Conservation (phyloP, 2,329 filamentous ascomycete species). For the Trichoderma guizhouense region DNA sequence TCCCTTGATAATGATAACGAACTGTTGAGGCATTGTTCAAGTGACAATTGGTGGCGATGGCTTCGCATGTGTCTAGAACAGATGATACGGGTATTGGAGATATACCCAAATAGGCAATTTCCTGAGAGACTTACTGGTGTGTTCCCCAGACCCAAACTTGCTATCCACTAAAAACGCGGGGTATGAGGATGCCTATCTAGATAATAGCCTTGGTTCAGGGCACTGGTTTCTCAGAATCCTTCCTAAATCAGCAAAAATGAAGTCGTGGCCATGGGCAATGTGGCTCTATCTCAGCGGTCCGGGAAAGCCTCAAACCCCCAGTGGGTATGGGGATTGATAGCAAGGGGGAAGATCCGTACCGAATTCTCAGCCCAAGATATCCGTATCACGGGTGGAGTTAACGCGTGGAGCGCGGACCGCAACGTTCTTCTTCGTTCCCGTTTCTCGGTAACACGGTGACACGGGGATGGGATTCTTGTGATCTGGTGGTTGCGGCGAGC, state of each 20-base stretch:
- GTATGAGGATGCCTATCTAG: slow-evolving; percentile 2
- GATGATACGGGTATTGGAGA: background rate
- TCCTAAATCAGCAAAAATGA: background rate
- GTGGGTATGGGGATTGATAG: background rate
- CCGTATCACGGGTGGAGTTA: background rate
- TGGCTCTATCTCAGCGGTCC: slow-evolving; percentile 7
- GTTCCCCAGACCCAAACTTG: background rate
- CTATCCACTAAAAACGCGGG: slow-evolving; percentile 7
- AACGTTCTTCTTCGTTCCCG: background rate
- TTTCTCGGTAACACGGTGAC: slow-evolving; percentile 2
- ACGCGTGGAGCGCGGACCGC: slow-evolving; percentile 2
- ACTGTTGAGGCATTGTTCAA: background rate
- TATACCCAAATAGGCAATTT: background rate
- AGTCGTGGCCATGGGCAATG: background rate
- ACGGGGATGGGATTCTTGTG: background rate
- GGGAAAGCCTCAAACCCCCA: background rate
- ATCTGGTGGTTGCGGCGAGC: background rate
- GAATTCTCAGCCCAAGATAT: background rate
- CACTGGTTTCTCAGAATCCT: background rate
- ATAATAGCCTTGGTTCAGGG: background rate
- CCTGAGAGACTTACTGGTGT: background rate
- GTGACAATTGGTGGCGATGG: slow-evolving; percentile 3
- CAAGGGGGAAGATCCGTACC: background rate
- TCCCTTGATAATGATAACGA: background rate
- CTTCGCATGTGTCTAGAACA: background rate